A percentile compares a stretch with the other conserved stretches of the same genome.
Conservation (phyloP, 75 land plant species). For the Pseudotsuga menziesii region DNA sequence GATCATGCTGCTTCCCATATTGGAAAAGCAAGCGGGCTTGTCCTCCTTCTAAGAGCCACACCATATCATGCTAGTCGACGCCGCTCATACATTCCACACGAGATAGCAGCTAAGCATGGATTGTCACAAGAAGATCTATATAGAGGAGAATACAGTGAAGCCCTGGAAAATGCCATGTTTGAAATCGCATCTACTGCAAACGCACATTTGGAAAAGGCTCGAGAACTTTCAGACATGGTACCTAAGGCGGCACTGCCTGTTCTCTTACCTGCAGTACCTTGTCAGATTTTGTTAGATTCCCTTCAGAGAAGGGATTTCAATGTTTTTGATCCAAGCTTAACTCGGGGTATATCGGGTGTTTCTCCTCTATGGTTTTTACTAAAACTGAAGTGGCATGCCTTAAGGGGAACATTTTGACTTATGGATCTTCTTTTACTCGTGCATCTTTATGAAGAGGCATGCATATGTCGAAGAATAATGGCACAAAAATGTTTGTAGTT, state of each 20-base stretch:
- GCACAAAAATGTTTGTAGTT: too few species aligned
- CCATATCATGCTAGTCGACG: slow-evolving; percentile 71
- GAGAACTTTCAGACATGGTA: slow-evolving; percentile 58
- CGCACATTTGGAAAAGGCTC: slow-evolving; percentile 78
- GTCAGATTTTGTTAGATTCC: slow-evolving; percentile 64
- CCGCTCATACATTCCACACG: slow-evolving; percentile 68
- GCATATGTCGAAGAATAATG: too few species aligned
- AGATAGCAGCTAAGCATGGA: slow-evolving; percentile 75
- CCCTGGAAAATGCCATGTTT: slow-evolving; percentile 67
- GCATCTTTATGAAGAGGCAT: too few species aligned
- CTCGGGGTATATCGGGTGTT: slow-evolving; percentile 68
- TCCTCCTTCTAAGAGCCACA: slow-evolving; percentile 67
- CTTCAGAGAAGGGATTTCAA: slow-evolving; percentile 61
- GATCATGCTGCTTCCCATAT: slow-evolving; percentile 99
- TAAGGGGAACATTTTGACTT: slow-evolving; percentile 64
- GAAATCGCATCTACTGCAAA: slow-evolving; percentile 94
- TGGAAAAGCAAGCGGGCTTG: slow-evolving; percentile 94
- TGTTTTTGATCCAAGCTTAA: slow-evolving; percentile 88
- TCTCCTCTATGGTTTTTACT: slow-evolving; percentile 88
- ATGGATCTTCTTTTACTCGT: not conserved
- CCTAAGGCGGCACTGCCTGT: slow-evolving; percentile 71
- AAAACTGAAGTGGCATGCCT: slow-evolving; percentile 83
- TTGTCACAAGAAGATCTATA: slow-evolving; percentile 58
- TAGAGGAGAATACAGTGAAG: slow-evolving; percentile 45
- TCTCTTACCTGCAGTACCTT: slow-evolving; percentile 84